phyloP scores from a whole-genome alignment of 441 rosid genomes.

The Eutrema salsugineum region DNA sequence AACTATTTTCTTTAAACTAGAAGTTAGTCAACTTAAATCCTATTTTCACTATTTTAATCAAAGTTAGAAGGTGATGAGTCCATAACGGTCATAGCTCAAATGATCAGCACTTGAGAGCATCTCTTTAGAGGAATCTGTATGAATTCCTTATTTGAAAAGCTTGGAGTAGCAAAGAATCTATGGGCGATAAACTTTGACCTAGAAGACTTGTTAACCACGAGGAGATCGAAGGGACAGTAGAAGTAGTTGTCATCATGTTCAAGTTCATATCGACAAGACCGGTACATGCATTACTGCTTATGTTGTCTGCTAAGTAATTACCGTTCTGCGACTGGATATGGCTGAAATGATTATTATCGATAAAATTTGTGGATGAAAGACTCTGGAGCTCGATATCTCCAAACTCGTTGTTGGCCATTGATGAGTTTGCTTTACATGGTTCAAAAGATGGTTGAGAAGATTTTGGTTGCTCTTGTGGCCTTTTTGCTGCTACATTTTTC shows the following conservation, averaged over 20 bases:
- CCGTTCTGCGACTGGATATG: background rate
- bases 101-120: background rate
- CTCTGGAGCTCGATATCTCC: constrained; percentile 62
- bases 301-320: background rate
- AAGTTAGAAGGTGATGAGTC: background rate
- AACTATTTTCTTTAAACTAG: too few relatives aligned
- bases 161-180: constrained; percentile 64
- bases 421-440: constrained; percentile 64
- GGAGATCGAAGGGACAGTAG: constrained; percentile 29
- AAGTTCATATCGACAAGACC: constrained; percentile 26
- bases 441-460: constrained; percentile 57
- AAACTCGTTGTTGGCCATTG: constrained; percentile 48
- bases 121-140: constrained; percentile 24
- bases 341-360: background rate
- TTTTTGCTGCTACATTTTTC: constrained; percentile 40
- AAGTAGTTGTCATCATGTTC: constrained; percentile 25
- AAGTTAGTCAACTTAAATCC: background rate
- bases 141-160: constrained; percentile 55
- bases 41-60: background rate
- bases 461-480: constrained; percentile 44
- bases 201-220: constrained; percentile 60
- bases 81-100: background rate
- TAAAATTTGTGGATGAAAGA: constrained; percentile 12
- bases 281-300: background rate
- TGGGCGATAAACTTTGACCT: constrained; percentile 39